Evolutionary conservation across 1,139 yeast species (phyloP), one percentile per base, ranked within the genome.

Genomic region (Yarrowia galli): DNA sequence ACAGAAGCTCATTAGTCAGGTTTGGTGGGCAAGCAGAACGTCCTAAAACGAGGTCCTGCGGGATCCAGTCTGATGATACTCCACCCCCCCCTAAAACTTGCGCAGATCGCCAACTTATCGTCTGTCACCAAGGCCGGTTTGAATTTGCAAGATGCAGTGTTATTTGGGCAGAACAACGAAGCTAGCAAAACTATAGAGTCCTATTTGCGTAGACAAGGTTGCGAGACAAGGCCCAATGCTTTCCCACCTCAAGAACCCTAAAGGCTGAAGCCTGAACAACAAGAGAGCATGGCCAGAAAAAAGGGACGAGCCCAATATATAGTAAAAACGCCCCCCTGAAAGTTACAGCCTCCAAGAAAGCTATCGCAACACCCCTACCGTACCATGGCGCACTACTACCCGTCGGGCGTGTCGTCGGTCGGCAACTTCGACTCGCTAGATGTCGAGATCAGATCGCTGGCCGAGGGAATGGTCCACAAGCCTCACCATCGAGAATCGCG

Each of bases 391-490:
- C 15, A 18, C 28, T 32, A 43, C 36, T 43, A 58, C 46, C 64
- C 64, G 64, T 42, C 64, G 20, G 64, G 51, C 49, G 51, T 43
- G 49, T 58, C 64, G 42, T 42, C 64, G 42, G 64, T 58, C 40
- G 64, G 64, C 49, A 58, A 58, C 64, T 42, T 58, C 42, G 64
- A 58, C 64, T 58, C 64, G 42, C 51, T 58, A 9, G 66, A 61
- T 61, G 66, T 48, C 49, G 66, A 61, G 15, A 61, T 61, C 56
- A 20, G 66, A 28, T 61, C 66, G n/a, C 56, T 61, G 66, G 66
- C 65, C 45, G 53, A 56, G 51, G 64, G 64, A 10, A 58, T 58
- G 64, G 64, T 58, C 13, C 49, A 58, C 28, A 58, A 58, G 22
- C 64, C 64, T 16, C 51, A 42, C 51, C 49, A 58, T 16, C 49